Evolutionary conservation across 2,329 filamentous ascomycete species (phyloP), one percentile per base, ranked within the genome.

Genomic region (Beauveria scarabaeidicola): DNA sequence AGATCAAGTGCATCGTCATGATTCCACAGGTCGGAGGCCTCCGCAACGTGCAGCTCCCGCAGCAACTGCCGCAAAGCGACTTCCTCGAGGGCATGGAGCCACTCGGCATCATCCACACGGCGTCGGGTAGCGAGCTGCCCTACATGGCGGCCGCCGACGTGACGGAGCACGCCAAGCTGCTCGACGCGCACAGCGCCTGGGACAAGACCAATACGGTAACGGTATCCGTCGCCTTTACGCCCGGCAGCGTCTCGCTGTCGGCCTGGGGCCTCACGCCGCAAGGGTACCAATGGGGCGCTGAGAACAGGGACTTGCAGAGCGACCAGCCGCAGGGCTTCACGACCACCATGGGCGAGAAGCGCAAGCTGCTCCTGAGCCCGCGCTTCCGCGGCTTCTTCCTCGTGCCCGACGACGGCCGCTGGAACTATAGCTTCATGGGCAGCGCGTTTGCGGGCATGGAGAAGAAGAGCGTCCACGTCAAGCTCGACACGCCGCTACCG

Each of bases 391-490:
- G 94, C 29, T 97, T 92, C 78, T 99, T 99, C 84, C 78, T 99
- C 59, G 91, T 97, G 23, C 94, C 94, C 0, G 92, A 97, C 69
- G 87, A 88, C 58, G 87, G 86, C 63, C 81, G 88, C 62, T 99
- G 94, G 94, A 99, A 99, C 75, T 99, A 97, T 78, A 94, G 89
- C 73, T 99, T 99, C 80, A 91, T 97, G 86, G 94, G 94, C 59
- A 91, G 87, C 65, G 86, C 86, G 0, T 99, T 97, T 70, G 86
- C 87, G 15, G 86, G 86, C 44, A 82, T 96, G 64, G 91, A 96
- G 77, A 97, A 97, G 85, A 90, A 91, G 77, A 82, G 87, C 3
- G 83, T 97, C 47, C 89, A 91, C 67, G 92, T 97, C 67, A 94
- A 94, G 80, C 86, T 99, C 58, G 95, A 97, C 74, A 95, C 91